Evolutionary conservation across 2,329 filamentous ascomycete genomes (phyloP).

Genomic region (Botrytis fabae): DNA sequence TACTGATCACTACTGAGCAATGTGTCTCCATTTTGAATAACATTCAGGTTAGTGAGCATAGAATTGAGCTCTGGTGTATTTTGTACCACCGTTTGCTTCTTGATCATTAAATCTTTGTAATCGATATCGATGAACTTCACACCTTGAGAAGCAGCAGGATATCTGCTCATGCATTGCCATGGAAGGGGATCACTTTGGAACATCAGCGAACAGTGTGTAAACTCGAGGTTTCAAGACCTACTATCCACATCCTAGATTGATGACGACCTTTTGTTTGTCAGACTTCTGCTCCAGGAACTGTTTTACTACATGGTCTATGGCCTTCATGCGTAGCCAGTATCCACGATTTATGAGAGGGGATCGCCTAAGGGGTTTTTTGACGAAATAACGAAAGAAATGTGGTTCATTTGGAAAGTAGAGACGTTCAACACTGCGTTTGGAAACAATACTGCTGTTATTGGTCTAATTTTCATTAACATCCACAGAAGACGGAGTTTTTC

Average conservation of each 20-base stretch:
- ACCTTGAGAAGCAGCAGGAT: slow-evolving; percentile 57
- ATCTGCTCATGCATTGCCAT: slow-evolving; percentile 75
- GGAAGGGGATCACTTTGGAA: slow-evolving; percentile 74
- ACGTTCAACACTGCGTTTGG: slow-evolving; percentile 88
- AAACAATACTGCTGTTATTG: slow-evolving; percentile 89
- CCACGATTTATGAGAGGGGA: slow-evolving; percentile 89
- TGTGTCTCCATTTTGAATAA: slow-evolving; percentile 47
- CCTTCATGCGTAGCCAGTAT: slow-evolving; percentile 56
- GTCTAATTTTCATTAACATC: slow-evolving; percentile 53
- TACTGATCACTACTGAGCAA: slow-evolving; percentile 70
- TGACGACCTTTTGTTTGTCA: slow-evolving; percentile 65
- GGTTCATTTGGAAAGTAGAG: slow-evolving; percentile 76
- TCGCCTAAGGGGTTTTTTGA: slow-evolving; percentile 76
- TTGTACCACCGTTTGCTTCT: slow-evolving; percentile 69
- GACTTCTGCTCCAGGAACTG: slow-evolving; percentile 65
- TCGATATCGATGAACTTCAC: slow-evolving; percentile 81
- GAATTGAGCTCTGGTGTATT: slow-evolving; percentile 60
- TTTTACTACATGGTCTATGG: slow-evolving; percentile 72
- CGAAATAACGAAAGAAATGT: slow-evolving; percentile 86
- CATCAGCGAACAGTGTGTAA: slow-evolving; percentile 16
- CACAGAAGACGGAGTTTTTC: neutral
- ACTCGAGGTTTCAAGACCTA: slow-evolving; percentile 50
- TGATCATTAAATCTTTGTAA: slow-evolving; percentile 75
- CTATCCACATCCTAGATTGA: slow-evolving; percentile 91
- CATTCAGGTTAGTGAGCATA: slow-evolving; percentile 49